Conservation (phyloP, 2,329 filamentous ascomycete genomes). For the Stagonosporopsis chrysanthemi region DNA sequence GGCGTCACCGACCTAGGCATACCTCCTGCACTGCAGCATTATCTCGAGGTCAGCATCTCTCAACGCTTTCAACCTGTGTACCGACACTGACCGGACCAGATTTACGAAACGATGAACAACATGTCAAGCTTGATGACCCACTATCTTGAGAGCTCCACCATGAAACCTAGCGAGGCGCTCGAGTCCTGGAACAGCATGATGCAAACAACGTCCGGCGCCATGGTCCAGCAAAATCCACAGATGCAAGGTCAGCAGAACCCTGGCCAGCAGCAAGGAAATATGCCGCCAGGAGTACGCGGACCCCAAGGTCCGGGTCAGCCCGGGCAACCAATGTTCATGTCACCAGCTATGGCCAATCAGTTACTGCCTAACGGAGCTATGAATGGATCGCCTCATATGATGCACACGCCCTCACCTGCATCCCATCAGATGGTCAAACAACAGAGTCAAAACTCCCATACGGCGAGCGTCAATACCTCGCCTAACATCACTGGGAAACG, state of each 20-base stretch:
- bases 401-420: conserved; percentile 57
- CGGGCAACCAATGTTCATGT: conserved; percentile 59
- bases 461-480: conserved; percentile 67
- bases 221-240: conserved; percentile 31
- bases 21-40: conserved; percentile 63
- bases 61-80: conserved; percentile 20
- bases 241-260: conserved; percentile 37
- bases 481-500: conserved; percentile 68
- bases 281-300: conserved; percentile 43
- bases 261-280: conserved; percentile 39
- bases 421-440: conserved; percentile 63
- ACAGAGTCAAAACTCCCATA: conserved; percentile 62
- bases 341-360: conserved; percentile 64
- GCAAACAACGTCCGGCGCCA: conserved; percentile 37
- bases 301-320: conserved; percentile 42
- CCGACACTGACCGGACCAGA: conserved; percentile 51
- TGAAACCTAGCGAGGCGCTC: conserved; percentile 64
- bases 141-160: conserved; percentile 60
- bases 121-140: conserved; percentile 69
- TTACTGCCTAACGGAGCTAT: conserved; percentile 58
- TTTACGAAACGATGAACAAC: conserved; percentile 70
- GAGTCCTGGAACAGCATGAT: conserved; percentile 59
- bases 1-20: conserved; percentile 62
- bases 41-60: conserved; percentile 64
- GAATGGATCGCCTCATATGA: conserved; percentile 58